These are phyloP conservation scores for Grigorovia yakushimaensis DNA, from an alignment of 805 yeast species.

Conservation along the genomic window DNA sequence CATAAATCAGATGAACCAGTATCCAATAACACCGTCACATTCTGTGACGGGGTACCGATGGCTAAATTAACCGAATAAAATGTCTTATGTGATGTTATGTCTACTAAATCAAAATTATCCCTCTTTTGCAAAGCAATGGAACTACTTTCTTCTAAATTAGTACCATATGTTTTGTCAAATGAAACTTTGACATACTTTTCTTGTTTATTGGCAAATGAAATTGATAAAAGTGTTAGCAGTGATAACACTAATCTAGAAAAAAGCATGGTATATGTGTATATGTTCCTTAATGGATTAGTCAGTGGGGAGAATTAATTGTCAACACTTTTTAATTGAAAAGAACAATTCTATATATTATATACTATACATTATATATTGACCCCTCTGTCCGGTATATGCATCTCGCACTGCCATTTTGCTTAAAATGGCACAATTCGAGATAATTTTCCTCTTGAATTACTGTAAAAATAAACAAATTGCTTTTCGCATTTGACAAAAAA, in stretches of 20 bases:
- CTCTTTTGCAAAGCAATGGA: constrained; percentile 1
- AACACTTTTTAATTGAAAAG: too few species aligned
- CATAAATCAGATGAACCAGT: constrained; percentile 72
- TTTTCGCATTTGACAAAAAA: background rate
- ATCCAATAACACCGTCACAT: constrained; percentile 48
- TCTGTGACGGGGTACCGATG: constrained; percentile 51
- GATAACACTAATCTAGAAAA: background rate
- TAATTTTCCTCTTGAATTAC: background rate
- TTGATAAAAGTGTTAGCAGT: background rate
- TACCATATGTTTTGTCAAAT: constrained; percentile 1
- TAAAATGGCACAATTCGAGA: background rate
- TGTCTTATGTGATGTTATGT: constrained; percentile 30
- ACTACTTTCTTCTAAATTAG: background rate
- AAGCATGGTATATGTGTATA: background rate
- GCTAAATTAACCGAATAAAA: constrained; percentile 38
- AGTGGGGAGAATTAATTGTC: too few species aligned
- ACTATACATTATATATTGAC: background rate
- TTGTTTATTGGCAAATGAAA: background rate
- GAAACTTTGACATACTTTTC: constrained; percentile 2
- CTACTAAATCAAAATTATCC: constrained; percentile 2
- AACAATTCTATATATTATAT: too few species aligned
- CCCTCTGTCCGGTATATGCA: background rate
- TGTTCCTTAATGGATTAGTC: too few species aligned
- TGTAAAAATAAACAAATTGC: background rate
- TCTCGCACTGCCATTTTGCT: background rate